Evolutionary conservation across 2,329 filamentous ascomycete genomes (phyloP).

Genomic region (Botrytis fabae): DNA sequence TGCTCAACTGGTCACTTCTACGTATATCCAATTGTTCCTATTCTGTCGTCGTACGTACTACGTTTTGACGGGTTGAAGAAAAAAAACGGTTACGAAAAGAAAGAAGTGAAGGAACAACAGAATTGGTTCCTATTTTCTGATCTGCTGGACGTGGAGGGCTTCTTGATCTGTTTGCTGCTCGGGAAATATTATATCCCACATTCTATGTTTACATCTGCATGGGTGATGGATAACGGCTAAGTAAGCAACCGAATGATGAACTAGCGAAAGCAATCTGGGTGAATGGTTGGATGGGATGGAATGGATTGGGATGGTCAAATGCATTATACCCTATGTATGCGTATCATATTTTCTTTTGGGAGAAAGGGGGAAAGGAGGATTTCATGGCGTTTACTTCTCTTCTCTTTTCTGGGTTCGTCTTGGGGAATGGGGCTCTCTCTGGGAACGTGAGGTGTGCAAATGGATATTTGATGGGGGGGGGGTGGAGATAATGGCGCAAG

Average conservation of each 20-base stretch:
- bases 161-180: not conserved
- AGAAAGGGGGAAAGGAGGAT: not conserved
- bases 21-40: not conserved
- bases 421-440: not conserved
- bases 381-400: not conserved
- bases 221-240: not conserved
- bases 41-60: not conserved
- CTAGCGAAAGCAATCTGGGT: not conserved
- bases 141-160: not conserved
- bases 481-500: not conserved
- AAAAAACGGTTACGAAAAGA: not conserved
- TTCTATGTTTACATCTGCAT: not conserved
- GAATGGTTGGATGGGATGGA: not conserved
- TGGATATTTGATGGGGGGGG: not conserved
- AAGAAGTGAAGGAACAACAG: not conserved
- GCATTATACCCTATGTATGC: constrained; percentile 14
- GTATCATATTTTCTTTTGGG: not conserved
- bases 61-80: not conserved
- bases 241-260: not conserved
- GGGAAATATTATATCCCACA: not conserved
- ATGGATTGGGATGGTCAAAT: not conserved
- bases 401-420: not conserved
- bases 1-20: not conserved
- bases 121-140: not conserved
- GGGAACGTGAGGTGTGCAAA: not conserved